These are phyloP conservation scores for Termitomyces sp. DNA, from an alignment of 768 basidiomycete species.

Conservation along the genomic window DNA sequence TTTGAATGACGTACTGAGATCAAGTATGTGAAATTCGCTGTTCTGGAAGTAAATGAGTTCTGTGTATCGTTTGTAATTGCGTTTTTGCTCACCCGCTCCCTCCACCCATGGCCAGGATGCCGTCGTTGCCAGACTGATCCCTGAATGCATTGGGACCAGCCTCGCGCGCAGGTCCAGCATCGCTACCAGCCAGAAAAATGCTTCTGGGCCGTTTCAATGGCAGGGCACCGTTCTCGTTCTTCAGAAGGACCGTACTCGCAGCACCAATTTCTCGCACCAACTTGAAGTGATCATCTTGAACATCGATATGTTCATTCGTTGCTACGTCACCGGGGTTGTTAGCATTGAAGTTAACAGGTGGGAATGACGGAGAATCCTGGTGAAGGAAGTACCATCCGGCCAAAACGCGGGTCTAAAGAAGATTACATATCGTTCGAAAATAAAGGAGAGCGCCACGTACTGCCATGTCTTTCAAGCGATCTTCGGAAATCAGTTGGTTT, in stretches of 20 bases:
- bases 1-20: constrained; percentile 51
- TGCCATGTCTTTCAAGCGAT: constrained; percentile 73
- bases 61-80: constrained; percentile 21
- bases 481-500: constrained; percentile 65
- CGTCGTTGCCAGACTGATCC: constrained; percentile 59
- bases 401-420: constrained; percentile 62
- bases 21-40: constrained; percentile 74
- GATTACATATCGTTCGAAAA: not conserved
- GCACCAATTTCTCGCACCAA: constrained; percentile 72
- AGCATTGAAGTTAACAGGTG: constrained; percentile 68
- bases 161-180: constrained; percentile 52
- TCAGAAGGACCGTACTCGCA: constrained; percentile 70
- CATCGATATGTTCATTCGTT: constrained; percentile 62
- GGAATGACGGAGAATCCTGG: constrained; percentile 63
- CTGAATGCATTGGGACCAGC: constrained; percentile 69
- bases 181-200: constrained; percentile 60
- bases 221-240: constrained; percentile 57
- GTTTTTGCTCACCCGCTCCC: constrained; percentile 32
- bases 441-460: constrained; percentile 19
- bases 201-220: constrained; percentile 58
- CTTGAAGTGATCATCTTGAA: constrained; percentile 64
- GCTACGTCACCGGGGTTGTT: constrained; percentile 46
- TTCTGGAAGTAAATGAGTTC: constrained; percentile 45
- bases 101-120: constrained; percentile 90
- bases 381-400: constrained; percentile 65